phyloP scores from a whole-genome alignment of 108 stramenopile genomes.

The Discostella stelligeroides region DNA sequence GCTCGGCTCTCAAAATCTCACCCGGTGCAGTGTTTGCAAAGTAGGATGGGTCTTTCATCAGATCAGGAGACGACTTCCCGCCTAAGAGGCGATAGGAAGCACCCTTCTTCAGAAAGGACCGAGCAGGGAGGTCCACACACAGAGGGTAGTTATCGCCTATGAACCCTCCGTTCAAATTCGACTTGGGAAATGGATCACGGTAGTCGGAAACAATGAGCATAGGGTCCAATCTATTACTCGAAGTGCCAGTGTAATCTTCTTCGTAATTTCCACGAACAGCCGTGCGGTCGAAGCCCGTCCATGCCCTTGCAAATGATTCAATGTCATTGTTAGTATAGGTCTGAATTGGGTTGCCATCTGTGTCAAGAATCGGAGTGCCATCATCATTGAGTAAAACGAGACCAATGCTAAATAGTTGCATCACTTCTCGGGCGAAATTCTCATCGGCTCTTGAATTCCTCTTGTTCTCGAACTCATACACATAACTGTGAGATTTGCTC shows the following conservation, averaged over 20 bases:
- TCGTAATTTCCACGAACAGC: constrained; percentile 53
- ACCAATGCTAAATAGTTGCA: constrained; percentile 53
- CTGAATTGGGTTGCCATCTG: constrained; percentile 33
- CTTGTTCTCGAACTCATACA: constrained; percentile 28
- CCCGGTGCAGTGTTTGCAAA: constrained; percentile 15
- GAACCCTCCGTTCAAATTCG: constrained; percentile 51
- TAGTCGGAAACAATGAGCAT: constrained; percentile 46
- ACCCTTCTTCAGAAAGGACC: constrained; percentile 60
- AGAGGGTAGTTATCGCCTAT: constrained; percentile 73
- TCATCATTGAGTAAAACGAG: constrained; percentile 58
- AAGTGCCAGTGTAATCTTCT: constrained; percentile 6
- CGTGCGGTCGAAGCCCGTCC: constrained; percentile 67
- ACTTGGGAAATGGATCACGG: constrained; percentile 74
- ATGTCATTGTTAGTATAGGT: constrained; percentile 83
- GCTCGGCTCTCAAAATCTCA: constrained; percentile 24
- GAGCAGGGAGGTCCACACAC: constrained; percentile 57
- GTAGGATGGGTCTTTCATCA: constrained; percentile 35
- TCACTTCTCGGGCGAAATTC: constrained; percentile 44
- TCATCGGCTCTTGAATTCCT: constrained; percentile 32
- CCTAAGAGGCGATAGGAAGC: constrained; percentile 64
- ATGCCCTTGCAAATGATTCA: constrained; percentile 56
- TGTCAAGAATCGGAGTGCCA: constrained; percentile 56
- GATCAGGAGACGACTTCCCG: constrained; percentile 32
- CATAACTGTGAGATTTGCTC: constrained; percentile 45
- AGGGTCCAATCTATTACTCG: constrained; percentile 51